These are phyloP conservation scores for Candida xyloterini DNA, from an alignment of 805 yeast species.

Conservation along the genomic window DNA sequence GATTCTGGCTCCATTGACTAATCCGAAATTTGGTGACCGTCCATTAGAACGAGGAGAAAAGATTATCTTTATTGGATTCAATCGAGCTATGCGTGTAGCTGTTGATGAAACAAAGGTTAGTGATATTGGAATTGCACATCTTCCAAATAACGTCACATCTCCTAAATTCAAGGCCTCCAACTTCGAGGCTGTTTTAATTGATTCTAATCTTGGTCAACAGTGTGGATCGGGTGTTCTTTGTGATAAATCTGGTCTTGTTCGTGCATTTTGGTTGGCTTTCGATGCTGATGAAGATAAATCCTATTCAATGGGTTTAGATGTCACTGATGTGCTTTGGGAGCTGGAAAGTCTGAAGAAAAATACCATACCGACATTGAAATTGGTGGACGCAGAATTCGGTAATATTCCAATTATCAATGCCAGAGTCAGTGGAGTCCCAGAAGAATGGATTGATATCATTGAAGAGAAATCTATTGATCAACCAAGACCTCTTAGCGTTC, in stretches of 20 bases:
- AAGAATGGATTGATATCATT: constrained; percentile 70
- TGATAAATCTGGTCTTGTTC: constrained; percentile 71
- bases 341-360: constrained; percentile 52
- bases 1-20: constrained; percentile 64
- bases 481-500: constrained; percentile 68
- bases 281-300: constrained; percentile 69
- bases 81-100: constrained; percentile 63
- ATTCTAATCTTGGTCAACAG: constrained; percentile 66
- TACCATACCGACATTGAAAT: constrained; percentile 52
- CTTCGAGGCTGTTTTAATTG: constrained; percentile 71
- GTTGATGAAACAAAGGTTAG: constrained; percentile 74
- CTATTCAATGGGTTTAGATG: constrained; percentile 77
- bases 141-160: constrained; percentile 62
- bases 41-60: constrained; percentile 74
- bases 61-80: constrained; percentile 77
- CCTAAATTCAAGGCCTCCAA: constrained; percentile 88
- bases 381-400: constrained; percentile 77
- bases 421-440: constrained; percentile 83
- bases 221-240: constrained; percentile 76
- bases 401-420: constrained; percentile 70
- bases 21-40: constrained; percentile 57
- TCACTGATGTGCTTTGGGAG: constrained; percentile 58
- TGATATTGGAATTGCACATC: constrained; percentile 68
- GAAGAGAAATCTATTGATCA: constrained; percentile 58
- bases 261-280: constrained; percentile 83